These are phyloP conservation scores for Paraphoma sp. DNA, from an alignment of 2,329 filamentous ascomycete species.

Conservation along the genomic window DNA sequence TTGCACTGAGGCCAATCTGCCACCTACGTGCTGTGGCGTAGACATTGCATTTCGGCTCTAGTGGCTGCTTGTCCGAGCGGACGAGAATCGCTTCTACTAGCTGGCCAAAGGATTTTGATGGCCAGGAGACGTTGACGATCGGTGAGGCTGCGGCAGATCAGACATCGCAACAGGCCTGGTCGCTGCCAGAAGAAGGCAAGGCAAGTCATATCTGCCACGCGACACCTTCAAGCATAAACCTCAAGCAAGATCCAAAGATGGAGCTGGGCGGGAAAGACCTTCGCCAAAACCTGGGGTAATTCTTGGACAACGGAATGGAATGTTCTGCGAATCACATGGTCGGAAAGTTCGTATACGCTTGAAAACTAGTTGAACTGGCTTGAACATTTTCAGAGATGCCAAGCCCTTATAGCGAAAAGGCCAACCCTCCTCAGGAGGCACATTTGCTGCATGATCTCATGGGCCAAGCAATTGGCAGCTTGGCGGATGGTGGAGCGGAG, in stretches of 20 bases:
- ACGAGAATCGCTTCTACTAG: neutral
- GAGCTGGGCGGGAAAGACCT: too few species aligned
- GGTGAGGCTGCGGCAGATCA: neutral
- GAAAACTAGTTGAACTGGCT: too few species aligned
- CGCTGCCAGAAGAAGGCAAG: neutral
- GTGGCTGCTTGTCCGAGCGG: neutral
- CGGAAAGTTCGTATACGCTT: too few species aligned
- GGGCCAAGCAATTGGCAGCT: neutral
- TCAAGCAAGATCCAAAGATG: too few species aligned
- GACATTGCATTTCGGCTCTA: neutral
- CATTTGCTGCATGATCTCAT: neutral
- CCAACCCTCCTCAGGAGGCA: neutral
- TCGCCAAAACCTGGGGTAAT: too few species aligned
- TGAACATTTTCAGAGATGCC: neutral
- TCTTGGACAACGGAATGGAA: too few species aligned
- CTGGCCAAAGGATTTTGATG: too few species aligned
- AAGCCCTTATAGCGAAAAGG: neutral
- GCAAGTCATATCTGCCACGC: neutral
- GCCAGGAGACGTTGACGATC: neutral
- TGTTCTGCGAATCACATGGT: too few species aligned
- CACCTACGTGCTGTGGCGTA: neutral
- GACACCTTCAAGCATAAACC: too few species aligned
- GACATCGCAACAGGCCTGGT: neutral
- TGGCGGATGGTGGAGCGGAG: neutral
- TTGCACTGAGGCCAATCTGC: neutral